Evolutionary conservation across 148 eudicot genomes (phyloP), one percentile per base, ranked within the genome.

Genomic region (Pharnaceum exiguum): DNA sequence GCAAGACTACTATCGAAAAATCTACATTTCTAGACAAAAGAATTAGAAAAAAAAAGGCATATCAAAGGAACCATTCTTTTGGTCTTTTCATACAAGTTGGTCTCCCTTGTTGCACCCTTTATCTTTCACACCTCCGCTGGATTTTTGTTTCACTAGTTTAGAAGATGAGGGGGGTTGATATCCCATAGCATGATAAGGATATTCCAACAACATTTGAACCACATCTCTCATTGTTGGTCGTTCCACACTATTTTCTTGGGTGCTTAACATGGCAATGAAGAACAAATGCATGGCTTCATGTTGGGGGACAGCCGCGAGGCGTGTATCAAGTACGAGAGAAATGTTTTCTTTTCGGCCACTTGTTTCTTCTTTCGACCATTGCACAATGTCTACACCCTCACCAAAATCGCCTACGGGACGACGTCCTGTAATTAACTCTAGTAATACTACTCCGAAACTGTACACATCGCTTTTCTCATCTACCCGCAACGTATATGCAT

Each of bases 381-480:
- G 90, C 11, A 89, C 96, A 7, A 93, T 88, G 46, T 93, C 96
- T 12, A 93, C 91, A 13, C 89, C 99, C 47, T 88, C 99, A 2
- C 96, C 99, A 22, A 93, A 89, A 15, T 89, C 96, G 0, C 99
- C 99, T 1, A 93, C 89, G 0, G 99, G 95, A 0, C 80, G 80
- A 0, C 81, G 75, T 1, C 99, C 99, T 0, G 95, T 86, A 3
- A 93, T 48, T 10, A 93, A 75, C 66, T 93, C 99, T 1, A 93
- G 72, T 2, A 93, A 64, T 1, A 93, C 99, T 0, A 93, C 99
- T 7, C 99, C 99, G 9, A 75, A 93, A 32, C 99, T 93, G 48
- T 93, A 93, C 0, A 93, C 99, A 5, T 93, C 99, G 17, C 99
- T 93, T 65, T 93, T 93, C 61, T 93, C 95, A 18, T 93, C 91